phyloP scores from a whole-genome alignment of 2,329 filamentous ascomycete species.

The Pyrenophora seminiperda region DNA sequence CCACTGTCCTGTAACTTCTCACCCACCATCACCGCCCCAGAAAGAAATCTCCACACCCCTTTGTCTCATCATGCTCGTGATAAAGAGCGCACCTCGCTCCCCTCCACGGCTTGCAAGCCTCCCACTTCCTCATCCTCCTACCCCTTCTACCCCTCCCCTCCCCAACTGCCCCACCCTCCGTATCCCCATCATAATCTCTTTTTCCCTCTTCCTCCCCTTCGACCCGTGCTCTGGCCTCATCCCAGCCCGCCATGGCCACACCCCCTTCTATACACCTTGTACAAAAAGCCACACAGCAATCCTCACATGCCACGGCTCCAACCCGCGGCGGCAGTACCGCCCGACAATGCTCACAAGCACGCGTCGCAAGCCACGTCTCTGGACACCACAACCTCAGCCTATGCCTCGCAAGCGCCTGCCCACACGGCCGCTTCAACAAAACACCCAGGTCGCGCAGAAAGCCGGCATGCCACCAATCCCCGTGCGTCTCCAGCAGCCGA shows the following conservation, averaged over 20 bases:
- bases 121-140: constrained; percentile 42
- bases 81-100: constrained; percentile 44
- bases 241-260: constrained; percentile 39
- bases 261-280: constrained; percentile 45
- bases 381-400: constrained; percentile 49
- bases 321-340: constrained; percentile 47
- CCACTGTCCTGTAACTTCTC: too few species aligned
- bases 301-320: constrained; percentile 48
- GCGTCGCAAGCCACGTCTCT: constrained; percentile 39
- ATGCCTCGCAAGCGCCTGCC: constrained; percentile 51
- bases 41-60: constrained; percentile 41
- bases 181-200: constrained; percentile 7
- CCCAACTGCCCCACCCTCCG: constrained; percentile 30
- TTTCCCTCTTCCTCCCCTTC: constrained; percentile 6
- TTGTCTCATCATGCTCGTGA: constrained; percentile 48
- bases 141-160: constrained; percentile 32
- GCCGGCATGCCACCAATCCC: constrained; percentile 55
- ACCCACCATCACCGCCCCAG: constrained; percentile 32
- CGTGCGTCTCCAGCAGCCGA: constrained; percentile 53
- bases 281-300: constrained; percentile 52
- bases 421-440: constrained; percentile 53
- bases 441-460: constrained; percentile 56
- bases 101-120: constrained; percentile 47
- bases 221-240: constrained; percentile 30
- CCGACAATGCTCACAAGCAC: constrained; percentile 47